A percentile compares a stretch with the other conserved stretches of the same genome.
phyloP scores from a whole-genome alignment of 257 asterid genomes.

The Solanum rostratum region DNA sequence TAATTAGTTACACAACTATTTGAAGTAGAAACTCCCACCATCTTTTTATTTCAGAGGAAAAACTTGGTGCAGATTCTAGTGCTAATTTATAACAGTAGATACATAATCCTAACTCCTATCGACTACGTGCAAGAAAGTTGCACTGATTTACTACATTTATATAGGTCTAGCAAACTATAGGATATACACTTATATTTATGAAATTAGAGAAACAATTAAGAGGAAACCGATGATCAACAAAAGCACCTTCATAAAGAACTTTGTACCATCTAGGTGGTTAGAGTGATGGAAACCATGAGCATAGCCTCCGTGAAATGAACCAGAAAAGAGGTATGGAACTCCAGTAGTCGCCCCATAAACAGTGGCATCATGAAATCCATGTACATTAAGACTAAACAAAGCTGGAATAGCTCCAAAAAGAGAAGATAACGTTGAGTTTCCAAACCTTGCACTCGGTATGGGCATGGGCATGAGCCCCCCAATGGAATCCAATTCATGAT shows the following conservation, averaged over 20 bases:
- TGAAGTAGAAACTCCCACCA: background rate
- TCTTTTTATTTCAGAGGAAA: background rate
- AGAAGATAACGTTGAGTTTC: constrained; percentile 46
- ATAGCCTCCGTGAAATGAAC: constrained; percentile 69
- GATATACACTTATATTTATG: constrained; percentile 24
- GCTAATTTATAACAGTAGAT: background rate
- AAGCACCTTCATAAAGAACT: constrained; percentile 37
- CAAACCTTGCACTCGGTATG: constrained; percentile 49
- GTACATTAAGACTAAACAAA: constrained; percentile 49
- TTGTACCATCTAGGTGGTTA: constrained; percentile 40
- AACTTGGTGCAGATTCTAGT: background rate
- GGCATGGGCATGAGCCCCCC: constrained; percentile 43
- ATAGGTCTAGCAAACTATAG: constrained; percentile 14
- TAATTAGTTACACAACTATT: background rate
- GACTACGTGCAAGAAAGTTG: background rate
- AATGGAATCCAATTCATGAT: constrained; percentile 35
- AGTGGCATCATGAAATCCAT: constrained; percentile 73
- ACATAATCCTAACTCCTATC: background rate
- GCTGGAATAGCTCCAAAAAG: constrained; percentile 53
- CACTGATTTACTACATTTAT: constrained; percentile 13
- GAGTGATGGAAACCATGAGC: constrained; percentile 57
- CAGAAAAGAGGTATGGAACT: constrained; percentile 50
- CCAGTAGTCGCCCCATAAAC: constrained; percentile 73
- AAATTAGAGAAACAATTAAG: constrained; percentile 30
- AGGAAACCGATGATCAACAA: constrained; percentile 32